These are phyloP conservation scores for Pelargonium cotyledonis DNA, from an alignment of 441 rosid species.

Conservation along the genomic window DNA sequence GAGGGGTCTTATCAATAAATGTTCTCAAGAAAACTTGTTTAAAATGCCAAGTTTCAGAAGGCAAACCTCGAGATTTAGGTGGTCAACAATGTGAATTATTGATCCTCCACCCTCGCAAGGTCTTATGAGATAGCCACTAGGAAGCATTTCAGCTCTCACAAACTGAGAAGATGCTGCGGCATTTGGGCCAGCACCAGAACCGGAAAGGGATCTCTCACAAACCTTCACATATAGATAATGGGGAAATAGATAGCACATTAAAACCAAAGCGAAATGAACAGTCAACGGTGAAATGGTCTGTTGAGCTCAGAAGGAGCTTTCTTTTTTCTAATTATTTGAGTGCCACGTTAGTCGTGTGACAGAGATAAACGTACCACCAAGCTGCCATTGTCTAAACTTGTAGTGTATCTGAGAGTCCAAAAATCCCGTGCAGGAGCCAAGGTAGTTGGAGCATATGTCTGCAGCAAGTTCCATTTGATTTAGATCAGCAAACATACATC, in stretches of 20 bases:
- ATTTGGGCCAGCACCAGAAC: conserved; percentile 87
- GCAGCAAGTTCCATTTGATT: conserved; percentile 19
- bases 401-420: conserved; percentile 95
- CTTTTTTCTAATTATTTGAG: not conserved
- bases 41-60: not conserved
- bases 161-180: conserved; percentile 74
- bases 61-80: conserved; percentile 81
- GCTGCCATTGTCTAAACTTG: conserved; percentile 89
- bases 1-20: not conserved
- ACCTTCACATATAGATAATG: conserved; percentile 35
- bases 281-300: not conserved
- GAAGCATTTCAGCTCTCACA: conserved; percentile 93
- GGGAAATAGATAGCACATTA: conserved; percentile 3
- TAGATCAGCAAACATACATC: conserved; percentile 1
- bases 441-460: conserved; percentile 95
- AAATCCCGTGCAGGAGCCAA: conserved; percentile 97
- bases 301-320: not conserved
- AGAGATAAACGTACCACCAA: conserved; percentile 61
- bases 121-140: conserved; percentile 90
- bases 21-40: not conserved
- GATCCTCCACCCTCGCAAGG: conserved; percentile 99
- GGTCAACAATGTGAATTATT: conserved; percentile 93
- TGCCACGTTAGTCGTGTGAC: not conserved
- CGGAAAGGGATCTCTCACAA: conserved; percentile 97
- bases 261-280: not conserved